Evolutionary conservation across 441 rosid genomes (phyloP).

Genomic region (Adansonia madagascariensis): DNA sequence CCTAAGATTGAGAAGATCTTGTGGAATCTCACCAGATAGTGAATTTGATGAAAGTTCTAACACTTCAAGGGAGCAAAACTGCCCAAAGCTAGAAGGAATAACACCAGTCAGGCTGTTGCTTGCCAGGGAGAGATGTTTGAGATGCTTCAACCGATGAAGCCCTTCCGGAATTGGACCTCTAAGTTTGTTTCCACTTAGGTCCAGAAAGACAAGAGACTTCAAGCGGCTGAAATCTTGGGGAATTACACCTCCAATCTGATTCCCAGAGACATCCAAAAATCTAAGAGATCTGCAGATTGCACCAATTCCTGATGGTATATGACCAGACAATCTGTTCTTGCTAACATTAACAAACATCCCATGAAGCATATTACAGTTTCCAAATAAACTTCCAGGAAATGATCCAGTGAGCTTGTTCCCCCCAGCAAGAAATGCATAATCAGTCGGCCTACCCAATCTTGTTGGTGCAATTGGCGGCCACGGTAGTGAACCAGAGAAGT

Average conservation of each 20-base stretch:
- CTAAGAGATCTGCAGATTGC: conserved; percentile 46
- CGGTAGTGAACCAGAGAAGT: conserved; percentile 49
- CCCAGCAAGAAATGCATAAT: conserved; percentile 58
- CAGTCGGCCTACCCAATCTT: conserved; percentile 40
- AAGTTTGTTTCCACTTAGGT: conserved; percentile 54
- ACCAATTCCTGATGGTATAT: conserved; percentile 48
- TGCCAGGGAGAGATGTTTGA: conserved; percentile 51
- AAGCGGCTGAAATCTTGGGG: conserved; percentile 45
- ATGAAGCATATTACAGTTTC: conserved; percentile 44
- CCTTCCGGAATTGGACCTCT: conserved; percentile 51
- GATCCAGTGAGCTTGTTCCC: conserved; percentile 51
- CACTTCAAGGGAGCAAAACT: conserved; percentile 42
- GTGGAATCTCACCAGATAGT: conserved; percentile 55
- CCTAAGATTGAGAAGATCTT: conserved; percentile 41
- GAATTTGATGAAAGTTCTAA: conserved; percentile 59
- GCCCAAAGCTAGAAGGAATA: conserved; percentile 51
- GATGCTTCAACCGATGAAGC: conserved; percentile 41
- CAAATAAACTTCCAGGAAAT: conserved; percentile 47
- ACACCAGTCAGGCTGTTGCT: conserved; percentile 52
- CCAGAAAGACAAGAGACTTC: conserved; percentile 47
- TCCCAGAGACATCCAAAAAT: conserved; percentile 52
- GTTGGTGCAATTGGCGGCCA: conserved; percentile 43
- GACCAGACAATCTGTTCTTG: conserved; percentile 52
- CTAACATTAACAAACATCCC: conserved; percentile 52
- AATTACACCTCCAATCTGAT: conserved; percentile 53